Base-by-base conservation (phyloP, 805 yeast species). In the Kuraishia ogatae region DNA sequence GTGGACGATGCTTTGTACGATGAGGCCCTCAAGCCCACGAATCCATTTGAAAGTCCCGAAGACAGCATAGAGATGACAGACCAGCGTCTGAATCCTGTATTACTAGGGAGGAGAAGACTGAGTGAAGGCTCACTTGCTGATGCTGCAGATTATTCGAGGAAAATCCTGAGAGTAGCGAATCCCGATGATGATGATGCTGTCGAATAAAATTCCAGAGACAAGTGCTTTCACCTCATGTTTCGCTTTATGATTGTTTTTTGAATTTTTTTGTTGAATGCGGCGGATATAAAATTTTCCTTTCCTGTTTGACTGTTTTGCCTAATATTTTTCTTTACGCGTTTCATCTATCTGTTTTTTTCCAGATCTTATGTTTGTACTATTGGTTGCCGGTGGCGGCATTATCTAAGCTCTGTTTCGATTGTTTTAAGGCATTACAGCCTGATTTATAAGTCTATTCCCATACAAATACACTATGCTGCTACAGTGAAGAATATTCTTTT, bases 81-180 rank as follows among this genome's bases (percentile, higher is more conserved):
- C 67, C 90, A 87, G 52, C 75, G 91, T 56, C 70, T 86, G 58
- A 85, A 86, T 66, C 90, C 91, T 1, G 79, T 82, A 50, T 83
- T 87, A 86, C 73, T 87, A 68, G 96, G 96, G 46, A 82, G 92
- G 65, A 82, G 96, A 64, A 76, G 97, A 60, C 76, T 89, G 58
- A 83, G 91, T 62, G 93, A 88, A 63, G 97, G 97, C 3, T 84
- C 93, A 2, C 74, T 92, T 54, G 92, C 96, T 11, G 96, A 90
- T 67, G 96, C 87, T 58, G 82, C 89, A 2, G 94, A 89, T 67
- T 88, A 85, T 70, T 78, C 88, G 52, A 76, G 91, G 65, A 89
- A 89, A 71, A 83, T 89, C 20, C 74, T 92, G 51, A 85, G 90
- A 57, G 96, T 92, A 13, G 92, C 96, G 39, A 92, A 92, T 64